Evolutionary conservation across 768 basidiomycete species (phyloP), one percentile per base, ranked within the genome.

Genomic region (Pulveroboletus sp.): DNA sequence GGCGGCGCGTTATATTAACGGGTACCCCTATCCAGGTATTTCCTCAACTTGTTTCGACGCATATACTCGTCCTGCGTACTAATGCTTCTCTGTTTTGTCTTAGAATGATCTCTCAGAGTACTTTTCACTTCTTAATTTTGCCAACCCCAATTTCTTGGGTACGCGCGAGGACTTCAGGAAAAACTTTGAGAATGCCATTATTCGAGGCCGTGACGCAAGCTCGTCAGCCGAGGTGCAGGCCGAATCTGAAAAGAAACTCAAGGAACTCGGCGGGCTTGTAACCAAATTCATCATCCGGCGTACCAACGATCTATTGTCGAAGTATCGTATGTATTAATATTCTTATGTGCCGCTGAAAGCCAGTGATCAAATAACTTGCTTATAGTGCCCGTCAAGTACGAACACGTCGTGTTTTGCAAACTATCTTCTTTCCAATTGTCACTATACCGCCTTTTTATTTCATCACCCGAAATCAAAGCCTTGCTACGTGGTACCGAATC

Each of bases 351-450:
- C 24, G 23, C n/a, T 13, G 14, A 34, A 29, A 43, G 29, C 32
- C n/a, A 29, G 25, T 6, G 4, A 33, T 39, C 7, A 17, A 32
- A 42, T 13, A 40, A 56, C 47, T 48, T 31, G 53, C 37, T 24
- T 43, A 2, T 60, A 98, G 95, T 99, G 24, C 97, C 97, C 9
- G 92, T 99, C 71, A 99, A 99, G 68, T 98, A 98, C 71, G 97
- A 98, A 66, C 93, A 97, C 51, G 89, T 97, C 52, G 94, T 97
- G 0, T 97, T 97, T 69, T 97, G 94, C 65, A 77, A 81, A 35
- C 78, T 90, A 5, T 92, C 90, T 2, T 75, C 85, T 14, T 84
- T 97, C 57, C 94, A 97, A 58, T 70, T 90, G 13, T 73, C 88
- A 7, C 73, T 97, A 3, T 97, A 97, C 63, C 84, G 84, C 40